Evolutionary conservation across 2,329 filamentous ascomycete species (phyloP), one percentile per base, ranked within the genome.

Genomic region (Monosporascus sp.): DNA sequence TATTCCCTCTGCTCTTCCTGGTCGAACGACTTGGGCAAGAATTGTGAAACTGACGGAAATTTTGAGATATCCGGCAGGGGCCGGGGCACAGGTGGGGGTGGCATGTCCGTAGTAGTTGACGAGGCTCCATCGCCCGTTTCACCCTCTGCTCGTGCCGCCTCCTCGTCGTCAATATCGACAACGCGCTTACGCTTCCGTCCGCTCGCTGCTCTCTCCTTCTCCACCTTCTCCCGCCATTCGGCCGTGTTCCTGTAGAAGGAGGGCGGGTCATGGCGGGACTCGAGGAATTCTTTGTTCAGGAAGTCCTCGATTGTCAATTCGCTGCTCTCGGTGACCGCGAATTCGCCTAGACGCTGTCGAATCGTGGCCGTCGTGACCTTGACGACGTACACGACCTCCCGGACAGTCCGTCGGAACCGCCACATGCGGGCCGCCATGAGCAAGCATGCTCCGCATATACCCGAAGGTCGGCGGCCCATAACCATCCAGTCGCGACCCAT

Each of bases 401-500:
- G 84, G 14, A 96, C 85, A 0, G 91, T 96, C 18, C 94, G 86
- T 45, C 93, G 88, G 67, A 95, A 99, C 71, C 97, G 97, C 79
- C 97, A 96, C 88, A 97, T 97, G 50, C 94, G 88, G 8, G 94
- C 93, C 7, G 94, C 94, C 69, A 99, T 87, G 56, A 99, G 89
- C 48, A 99, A 81, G 60, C 92, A 96, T 14, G 94, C 94, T 57
- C 94, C 94, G 69, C 92, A 97, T 51, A 97, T 87, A 60, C 94
- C 94, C 7, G 93, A 93, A 17, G 94, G 94, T 41, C 94, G 87
- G 65, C 94, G 88, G 62, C 94, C 94, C 67, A 92, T 90, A 47
- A 92, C 87, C 83, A 99, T 97, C 92, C 94, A 97, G 72, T 99
- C 94, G 51, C 90, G 81, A 60, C 90, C 92, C 94, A 99, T 97